Conservation (phyloP, 208 protist genomes). For the Trichomonas vaginalis region DNA sequence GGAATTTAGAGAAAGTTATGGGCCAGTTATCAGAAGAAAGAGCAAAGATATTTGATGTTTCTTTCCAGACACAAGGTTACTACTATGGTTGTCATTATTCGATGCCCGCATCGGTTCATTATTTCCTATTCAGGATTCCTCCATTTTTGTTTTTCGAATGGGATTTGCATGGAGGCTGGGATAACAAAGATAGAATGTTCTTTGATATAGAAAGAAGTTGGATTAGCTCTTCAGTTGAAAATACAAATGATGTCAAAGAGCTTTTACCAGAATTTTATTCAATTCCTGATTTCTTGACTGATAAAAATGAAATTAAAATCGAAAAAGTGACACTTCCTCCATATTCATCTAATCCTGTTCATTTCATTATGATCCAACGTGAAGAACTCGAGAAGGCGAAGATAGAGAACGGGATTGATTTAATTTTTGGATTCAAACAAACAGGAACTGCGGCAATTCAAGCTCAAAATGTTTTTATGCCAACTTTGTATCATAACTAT, state of each 20-base stretch:
- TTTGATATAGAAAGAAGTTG: neutral
- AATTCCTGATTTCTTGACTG: neutral
- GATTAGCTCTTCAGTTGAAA: neutral
- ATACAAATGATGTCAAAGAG: neutral
- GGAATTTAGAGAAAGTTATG: neutral
- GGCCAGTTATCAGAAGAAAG: neutral
- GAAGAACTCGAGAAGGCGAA: neutral
- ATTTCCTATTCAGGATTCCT: neutral
- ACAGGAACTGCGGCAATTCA: neutral
- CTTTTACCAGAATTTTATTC: neutral
- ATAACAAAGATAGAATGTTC: neutral
- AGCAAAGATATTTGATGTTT: neutral
- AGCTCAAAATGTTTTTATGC: neutral
- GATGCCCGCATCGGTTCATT: neutral
- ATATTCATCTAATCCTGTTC: neutral
- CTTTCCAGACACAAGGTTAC: neutral
- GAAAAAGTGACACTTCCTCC: neutral
- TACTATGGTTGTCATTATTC: neutral
- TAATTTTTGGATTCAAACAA: neutral
- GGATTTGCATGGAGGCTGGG: neutral
- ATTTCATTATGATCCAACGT: neutral
- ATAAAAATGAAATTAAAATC: neutral
- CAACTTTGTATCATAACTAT: neutral
- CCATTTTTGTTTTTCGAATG: neutral
- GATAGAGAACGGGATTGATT: neutral